Percentiles rank a stretch among this genome's conserved stretches.
Conservation (phyloP, 345 rosid genomes). For the Arabidopsis thaliana region DNA sequence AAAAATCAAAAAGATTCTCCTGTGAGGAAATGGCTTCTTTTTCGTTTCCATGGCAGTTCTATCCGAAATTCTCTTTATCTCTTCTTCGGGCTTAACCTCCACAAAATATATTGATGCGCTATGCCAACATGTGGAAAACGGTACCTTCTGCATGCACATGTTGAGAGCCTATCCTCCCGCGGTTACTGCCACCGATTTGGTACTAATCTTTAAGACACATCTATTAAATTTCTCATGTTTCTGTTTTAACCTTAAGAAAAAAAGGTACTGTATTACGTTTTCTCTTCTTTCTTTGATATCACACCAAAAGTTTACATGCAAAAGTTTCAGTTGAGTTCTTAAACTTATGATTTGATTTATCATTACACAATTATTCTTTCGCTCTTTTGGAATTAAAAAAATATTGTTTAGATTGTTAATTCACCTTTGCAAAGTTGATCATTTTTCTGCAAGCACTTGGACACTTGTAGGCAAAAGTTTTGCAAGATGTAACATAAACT, state of each 20-base stretch:
- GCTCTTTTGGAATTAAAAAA: no score
- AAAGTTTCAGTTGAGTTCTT: no score
- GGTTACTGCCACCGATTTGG: background rate
- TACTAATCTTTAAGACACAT: background rate
- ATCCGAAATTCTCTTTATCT: background rate
- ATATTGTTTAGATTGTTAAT: no score
- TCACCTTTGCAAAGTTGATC: no score
- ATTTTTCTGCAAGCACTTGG: no score
- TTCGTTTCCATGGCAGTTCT: background rate
- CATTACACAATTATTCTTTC: no score
- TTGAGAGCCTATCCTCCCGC: slow-evolving; percentile 9
- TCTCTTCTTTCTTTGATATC: no score
- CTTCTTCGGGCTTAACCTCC: background rate
- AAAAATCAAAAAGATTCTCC: no score
- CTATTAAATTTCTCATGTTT: background rate
- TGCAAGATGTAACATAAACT: background rate
- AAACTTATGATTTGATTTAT: no score
- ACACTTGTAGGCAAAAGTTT: background rate
- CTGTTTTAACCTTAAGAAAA: no score
- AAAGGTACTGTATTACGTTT: no score
- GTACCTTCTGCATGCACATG: background rate
- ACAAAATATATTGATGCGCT: slow-evolving; percentile 9
- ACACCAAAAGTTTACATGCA: no score
- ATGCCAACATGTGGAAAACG: background rate
- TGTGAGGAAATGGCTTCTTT: slow-evolving; percentile 3